A percentile compares a stretch with the other conserved stretches of the same genome.
phyloP scores from a whole-genome alignment of 1,139 yeast genomes.

The Pichia sp. region DNA sequence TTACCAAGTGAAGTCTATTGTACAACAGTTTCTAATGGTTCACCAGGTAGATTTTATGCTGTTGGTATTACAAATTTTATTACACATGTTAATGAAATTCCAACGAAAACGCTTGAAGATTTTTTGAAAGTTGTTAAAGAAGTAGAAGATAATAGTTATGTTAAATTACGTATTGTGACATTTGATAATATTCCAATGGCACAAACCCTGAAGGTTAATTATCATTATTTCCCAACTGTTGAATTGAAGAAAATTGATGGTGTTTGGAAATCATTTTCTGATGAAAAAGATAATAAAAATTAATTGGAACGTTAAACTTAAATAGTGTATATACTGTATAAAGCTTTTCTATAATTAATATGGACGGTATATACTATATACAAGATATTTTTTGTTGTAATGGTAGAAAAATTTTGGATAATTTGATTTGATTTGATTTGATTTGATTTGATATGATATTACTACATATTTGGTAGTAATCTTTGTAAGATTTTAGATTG shows the following conservation, averaged over 20 bases:
- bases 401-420: too few relatives aligned
- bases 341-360: too few relatives aligned
- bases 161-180: slow-evolving; percentile 73
- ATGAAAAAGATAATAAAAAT: slow-evolving; percentile 2
- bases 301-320: too few relatives aligned
- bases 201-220: slow-evolving; percentile 77
- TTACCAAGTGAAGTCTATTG: slow-evolving; percentile 83
- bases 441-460: too few relatives aligned
- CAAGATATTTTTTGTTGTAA: too few relatives aligned
- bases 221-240: slow-evolving; percentile 84
- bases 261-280: slow-evolving; percentile 13
- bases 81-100: slow-evolving; percentile 77
- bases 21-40: slow-evolving; percentile 65
- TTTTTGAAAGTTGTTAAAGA: slow-evolving; percentile 58
- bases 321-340: too few relatives aligned
- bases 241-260: slow-evolving; percentile 33
- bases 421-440: too few relatives aligned
- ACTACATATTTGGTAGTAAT: slow-evolving; percentile 33
- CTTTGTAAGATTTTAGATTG: slow-evolving; percentile 52
- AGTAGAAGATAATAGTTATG: slow-evolving; percentile 67
- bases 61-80: slow-evolving; percentile 75
- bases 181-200: slow-evolving; percentile 85
- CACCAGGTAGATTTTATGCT: slow-evolving; percentile 85
- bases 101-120: slow-evolving; percentile 61
- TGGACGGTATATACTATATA: too few relatives aligned